phyloP scores from a whole-genome alignment of 106 monocot species.

The Hemerocallis citrina region DNA sequence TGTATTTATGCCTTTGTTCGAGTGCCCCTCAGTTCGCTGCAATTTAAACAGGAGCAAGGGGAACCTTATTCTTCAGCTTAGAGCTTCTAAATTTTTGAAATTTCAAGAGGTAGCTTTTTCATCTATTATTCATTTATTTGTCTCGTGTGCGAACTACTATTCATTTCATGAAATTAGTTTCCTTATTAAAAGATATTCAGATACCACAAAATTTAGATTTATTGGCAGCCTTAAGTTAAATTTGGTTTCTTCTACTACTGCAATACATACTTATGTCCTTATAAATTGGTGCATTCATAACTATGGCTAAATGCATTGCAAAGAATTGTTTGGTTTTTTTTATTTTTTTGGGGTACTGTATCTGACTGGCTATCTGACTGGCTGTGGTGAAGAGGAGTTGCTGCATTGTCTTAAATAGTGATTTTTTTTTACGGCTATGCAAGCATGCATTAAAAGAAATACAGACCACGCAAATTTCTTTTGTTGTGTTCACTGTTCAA shows the following conservation, averaged over 20 bases:
- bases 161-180: too few relatives aligned
- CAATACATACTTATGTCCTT: neutral
- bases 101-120: slow-evolving; percentile 86
- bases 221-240: neutral
- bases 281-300: neutral
- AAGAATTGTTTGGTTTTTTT: too few relatives aligned
- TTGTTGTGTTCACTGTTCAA: too few relatives aligned
- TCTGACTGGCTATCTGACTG: too few relatives aligned
- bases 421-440: too few relatives aligned
- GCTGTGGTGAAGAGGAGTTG: too few relatives aligned
- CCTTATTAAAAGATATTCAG: too few relatives aligned
- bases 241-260: neutral
- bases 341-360: too few relatives aligned
- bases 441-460: too few relatives aligned
- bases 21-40: slow-evolving; percentile 87
- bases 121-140: neutral
- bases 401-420: too few relatives aligned
- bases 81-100: slow-evolving; percentile 95
- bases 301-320: neutral
- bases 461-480: too few relatives aligned
- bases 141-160: neutral
- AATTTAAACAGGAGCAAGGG: slow-evolving; percentile 77
- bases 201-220: neutral
- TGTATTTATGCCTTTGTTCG: slow-evolving; percentile 88
- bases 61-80: slow-evolving; percentile 92